Evolutionary conservation across 257 asterid genomes (phyloP), one percentile per base, ranked within the genome.

Genomic region (Coffea eugenioides): DNA sequence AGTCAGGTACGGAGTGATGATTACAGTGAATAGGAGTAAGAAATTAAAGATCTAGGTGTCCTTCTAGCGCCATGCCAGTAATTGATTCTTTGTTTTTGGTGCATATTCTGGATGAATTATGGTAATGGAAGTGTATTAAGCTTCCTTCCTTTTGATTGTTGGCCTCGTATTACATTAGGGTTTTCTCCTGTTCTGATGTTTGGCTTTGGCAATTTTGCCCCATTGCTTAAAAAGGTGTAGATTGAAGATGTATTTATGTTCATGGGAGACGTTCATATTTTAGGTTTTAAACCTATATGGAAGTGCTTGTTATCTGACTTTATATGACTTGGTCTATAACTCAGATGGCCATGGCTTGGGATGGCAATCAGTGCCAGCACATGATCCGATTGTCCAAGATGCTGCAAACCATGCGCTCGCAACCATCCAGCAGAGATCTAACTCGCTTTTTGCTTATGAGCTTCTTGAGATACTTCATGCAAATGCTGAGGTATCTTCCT

Each of bases 321-420:
- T 69, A 41, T 16, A 16, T 49, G 51, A n/a, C 45, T 80, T 72
- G 71, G 69, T 82, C 23, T 57, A 51, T 73, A 68, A 75, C 74
- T 83, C 85, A 92, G 97, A 82, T 67, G 90, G 79, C 45, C 83
- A 64, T 70, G 87, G 80, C 48, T 51, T 84, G 15, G 98, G 96
- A 43, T 89, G 92, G 96, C 85, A 34, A 68, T 88, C 97, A 73
- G 96, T 94, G 68, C 90, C 96, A 9, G 97, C 87, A 71, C 88
- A 90, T 57, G 98, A 94, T 85, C 97, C 97, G 27, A 84, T 88
- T 75, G 92, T 94, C 69, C 88, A 88, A 79, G 98, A 93, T 84
- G 98, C 97, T 46, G 98, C 98, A 57, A 66, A 89, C 65, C 97
- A 93, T 81, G 98, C 96, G 72, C 83, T 94, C 34, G 87, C 82